phyloP scores from a whole-genome alignment of 331 rosid species.

The Saraca asoca region DNA sequence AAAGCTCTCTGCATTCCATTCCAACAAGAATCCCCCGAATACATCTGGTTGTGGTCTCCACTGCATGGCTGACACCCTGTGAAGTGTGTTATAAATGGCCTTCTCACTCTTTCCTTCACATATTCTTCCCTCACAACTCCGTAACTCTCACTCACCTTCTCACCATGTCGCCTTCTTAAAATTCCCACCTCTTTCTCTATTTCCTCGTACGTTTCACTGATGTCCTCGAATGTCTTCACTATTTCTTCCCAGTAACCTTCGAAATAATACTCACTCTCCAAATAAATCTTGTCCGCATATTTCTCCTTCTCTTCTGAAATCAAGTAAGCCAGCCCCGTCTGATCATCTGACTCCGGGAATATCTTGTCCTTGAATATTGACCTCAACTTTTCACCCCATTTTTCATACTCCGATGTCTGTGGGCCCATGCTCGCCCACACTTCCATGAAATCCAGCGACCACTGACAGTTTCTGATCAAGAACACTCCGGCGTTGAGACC shows the following conservation, averaged over 20 bases:
- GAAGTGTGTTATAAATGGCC: constrained; percentile 80
- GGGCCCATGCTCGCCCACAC: constrained; percentile 92
- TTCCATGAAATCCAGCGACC: constrained; percentile 78
- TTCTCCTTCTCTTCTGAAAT: constrained; percentile 56
- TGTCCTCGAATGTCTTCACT: constrained; percentile 38
- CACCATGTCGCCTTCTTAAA: constrained; percentile 79
- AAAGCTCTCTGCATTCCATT: constrained; percentile 59
- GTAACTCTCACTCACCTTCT: constrained; percentile 65
- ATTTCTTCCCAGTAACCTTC: constrained; percentile 88
- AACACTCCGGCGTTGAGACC: constrained; percentile 92
- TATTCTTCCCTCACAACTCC: constrained; percentile 54
- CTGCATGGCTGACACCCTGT: constrained; percentile 91
- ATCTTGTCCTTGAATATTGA: constrained; percentile 68
- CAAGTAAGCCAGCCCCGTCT: constrained; percentile 78
- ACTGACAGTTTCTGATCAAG: constrained; percentile 75
- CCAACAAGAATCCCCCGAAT: constrained; percentile 64
- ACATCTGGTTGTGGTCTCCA: constrained; percentile 70
- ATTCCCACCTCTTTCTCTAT: constrained; percentile 42
- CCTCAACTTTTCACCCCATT: constrained; percentile 61
- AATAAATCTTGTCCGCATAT: constrained; percentile 74
- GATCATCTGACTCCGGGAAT: constrained; percentile 92
- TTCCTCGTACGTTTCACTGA: constrained; percentile 42
- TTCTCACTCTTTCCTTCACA: constrained; percentile 53
- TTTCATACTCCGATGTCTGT: constrained; percentile 58
- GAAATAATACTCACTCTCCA: constrained; percentile 66